Evolutionary conservation across 1,139 yeast genomes (phyloP), one percentile per base, ranked within the genome.

Genomic region (Taiozyma sp.): DNA sequence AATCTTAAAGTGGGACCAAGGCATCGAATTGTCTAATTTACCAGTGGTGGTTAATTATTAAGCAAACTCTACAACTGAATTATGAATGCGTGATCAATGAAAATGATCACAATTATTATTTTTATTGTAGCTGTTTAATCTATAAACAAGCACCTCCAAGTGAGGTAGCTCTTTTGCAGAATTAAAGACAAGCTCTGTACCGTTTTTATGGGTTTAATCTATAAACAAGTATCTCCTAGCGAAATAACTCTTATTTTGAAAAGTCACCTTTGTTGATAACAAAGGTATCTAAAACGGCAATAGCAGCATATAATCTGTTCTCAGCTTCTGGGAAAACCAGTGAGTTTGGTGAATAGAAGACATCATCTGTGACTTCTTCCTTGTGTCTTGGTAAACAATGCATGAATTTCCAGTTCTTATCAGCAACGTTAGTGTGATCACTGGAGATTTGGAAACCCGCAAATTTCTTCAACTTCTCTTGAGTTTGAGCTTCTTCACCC

Each of bases 321-420:
- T 93, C 99, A 39, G 97, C 99, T 71, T 93, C 97, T 60, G 84
- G 85, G 70, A 93, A 93, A 9, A 93, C 99, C 51, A 93, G 73
- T 2, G 97, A 89, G 57, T 85, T 80, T 38, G 84, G 83, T 49
- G 92, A 77, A 71, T 92, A 93, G 66, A 93, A 93, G 2, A 93
- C 95, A 45, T 87, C 96, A 68, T 93, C 99, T 43, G 83, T 78
- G 44, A 93, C 99, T 71, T 93, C 99, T 69, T 92, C 97, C 34
- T 80, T 79, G 62, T 93, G 96, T 72, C 99, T 85, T 57, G 99
- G 99, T 61, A 93, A 77, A 70, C 99, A 93, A 68, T 93, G 99
- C 97, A 93, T 91, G 70, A 93, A 93, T 67, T 82, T 88, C 88
- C 93, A 91, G 66, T 81, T 72, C 32, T 77, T 66, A 56, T 79